Percentiles rank a stretch among this genome's conserved stretches.
phyloP scores from a whole-genome alignment of 2,329 filamentous ascomycete species.

The Exophiala dermatitidis region DNA sequence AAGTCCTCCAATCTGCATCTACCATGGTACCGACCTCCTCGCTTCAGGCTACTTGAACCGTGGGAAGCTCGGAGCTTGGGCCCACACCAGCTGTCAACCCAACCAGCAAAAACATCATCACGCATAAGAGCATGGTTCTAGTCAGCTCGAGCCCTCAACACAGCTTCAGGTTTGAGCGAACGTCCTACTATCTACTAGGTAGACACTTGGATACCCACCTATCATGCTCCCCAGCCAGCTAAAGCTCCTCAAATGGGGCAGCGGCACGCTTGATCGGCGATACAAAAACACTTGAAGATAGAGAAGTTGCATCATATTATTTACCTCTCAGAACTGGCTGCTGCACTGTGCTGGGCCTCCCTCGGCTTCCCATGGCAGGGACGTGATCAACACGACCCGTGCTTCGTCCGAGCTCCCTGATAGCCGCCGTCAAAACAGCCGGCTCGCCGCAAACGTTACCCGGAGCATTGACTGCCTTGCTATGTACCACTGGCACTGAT shows the following conservation, averaged over 20 bases:
- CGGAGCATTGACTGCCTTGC: no score
- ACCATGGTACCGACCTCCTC: background rate
- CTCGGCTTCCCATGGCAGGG: no score
- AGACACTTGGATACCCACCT: constrained; percentile 7
- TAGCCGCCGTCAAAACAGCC: background rate
- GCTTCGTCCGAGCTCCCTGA: constrained; percentile 6
- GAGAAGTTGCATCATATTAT: constrained; percentile 3
- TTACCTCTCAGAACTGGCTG: background rate
- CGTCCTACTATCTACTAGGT: background rate
- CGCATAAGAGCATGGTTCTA: constrained; percentile 3
- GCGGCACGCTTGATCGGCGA: background rate
- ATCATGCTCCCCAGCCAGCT: constrained; percentile 2
- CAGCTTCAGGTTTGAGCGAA: constrained; percentile 2
- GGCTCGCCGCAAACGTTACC: no score
- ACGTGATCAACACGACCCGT: background rate
- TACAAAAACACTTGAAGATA: background rate
- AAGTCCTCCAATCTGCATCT: background rate
- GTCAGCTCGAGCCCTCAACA: background rate
- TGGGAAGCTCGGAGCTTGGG: constrained; percentile 7
- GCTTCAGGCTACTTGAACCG: background rate
- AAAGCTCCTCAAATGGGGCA: constrained; percentile 2
- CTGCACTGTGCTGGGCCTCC: background rate
- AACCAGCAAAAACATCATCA: constrained; percentile 3
- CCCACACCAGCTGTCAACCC: constrained; percentile 11
- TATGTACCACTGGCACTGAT: no score